Percentiles rank a stretch among this genome's conserved stretches.
Evolutionary conservation across 176 grass and related monocot species (phyloP).

Genomic region (Triticum aestivum): IWGSC_CS_RefSeq_v2.1 NC_057798.1:375749567-375750066

Average conservation of each 20-base stretch:
- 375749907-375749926: slow-evolving; percentile 51
- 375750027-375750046: slow-evolving; percentile 65
- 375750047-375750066: slow-evolving; percentile 29
- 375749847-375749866: slow-evolving; percentile 46
- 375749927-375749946: slow-evolving; percentile 58
- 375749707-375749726: slow-evolving; percentile 51
- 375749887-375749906: slow-evolving; percentile 42
- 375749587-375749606: slow-evolving; percentile 35
- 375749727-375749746: slow-evolving; percentile 43
- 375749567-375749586: slow-evolving; percentile 50
- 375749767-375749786: slow-evolving; percentile 45
- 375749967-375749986: slow-evolving; percentile 62
- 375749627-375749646: slow-evolving; percentile 39
- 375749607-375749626: slow-evolving; percentile 16
- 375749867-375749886: slow-evolving; percentile 50
- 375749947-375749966: slow-evolving; percentile 65
- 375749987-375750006: slow-evolving; percentile 70
- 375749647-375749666: slow-evolving; percentile 65
- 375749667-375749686: slow-evolving; percentile 59
- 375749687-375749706: slow-evolving; percentile 62
- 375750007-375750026: slow-evolving; percentile 61
- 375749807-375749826: slow-evolving; percentile 75
- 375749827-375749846: slow-evolving; percentile 60
- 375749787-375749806: slow-evolving; percentile 49
- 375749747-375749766: slow-evolving; percentile 37